These are phyloP conservation scores for Macrophomina tecta DNA, from an alignment of 2,329 filamentous ascomycete species.

Conservation along the genomic window DNA sequence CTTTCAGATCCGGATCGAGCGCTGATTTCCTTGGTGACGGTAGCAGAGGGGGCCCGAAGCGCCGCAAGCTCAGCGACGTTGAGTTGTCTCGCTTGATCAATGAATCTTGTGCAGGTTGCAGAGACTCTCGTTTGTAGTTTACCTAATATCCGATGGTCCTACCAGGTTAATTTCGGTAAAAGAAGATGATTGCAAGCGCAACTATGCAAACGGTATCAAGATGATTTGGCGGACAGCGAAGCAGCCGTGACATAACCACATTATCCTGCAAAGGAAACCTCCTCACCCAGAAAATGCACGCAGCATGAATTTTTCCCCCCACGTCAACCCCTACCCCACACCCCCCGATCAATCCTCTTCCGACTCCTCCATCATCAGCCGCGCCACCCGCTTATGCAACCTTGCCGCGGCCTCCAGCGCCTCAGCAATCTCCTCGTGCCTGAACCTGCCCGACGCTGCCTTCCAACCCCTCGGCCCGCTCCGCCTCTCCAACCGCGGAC, in stretches of 20 bases:
- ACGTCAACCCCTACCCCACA: no score
- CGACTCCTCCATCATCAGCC: neutral
- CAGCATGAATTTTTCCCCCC: no score
- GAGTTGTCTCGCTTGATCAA: slow-evolving; percentile 19
- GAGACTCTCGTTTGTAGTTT: no score
- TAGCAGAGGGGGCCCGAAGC: slow-evolving; percentile 30
- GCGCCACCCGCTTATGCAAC: slow-evolving; percentile 2
- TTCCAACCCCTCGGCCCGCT: neutral
- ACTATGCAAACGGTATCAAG: no score
- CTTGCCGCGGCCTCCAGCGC: neutral
- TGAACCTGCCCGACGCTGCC: neutral
- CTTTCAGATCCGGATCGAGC: slow-evolving; percentile 28
- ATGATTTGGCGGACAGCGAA: no score
- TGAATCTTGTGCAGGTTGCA: no score
- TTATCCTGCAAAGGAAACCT: no score
- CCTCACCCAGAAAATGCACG: no score
- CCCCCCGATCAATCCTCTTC: neutral
- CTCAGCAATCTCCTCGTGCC: slow-evolving; percentile 8
- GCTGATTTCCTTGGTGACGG: slow-evolving; percentile 29
- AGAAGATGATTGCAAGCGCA: no score
- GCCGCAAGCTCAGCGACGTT: slow-evolving; percentile 26
- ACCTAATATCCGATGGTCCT: no score
- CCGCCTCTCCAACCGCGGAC: neutral
- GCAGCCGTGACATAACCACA: no score
- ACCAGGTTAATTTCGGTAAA: no score